These are phyloP conservation scores for Lathyrus tuberosus DNA, from an alignment of 306 rosid species.

Conservation along the genomic window DNA sequence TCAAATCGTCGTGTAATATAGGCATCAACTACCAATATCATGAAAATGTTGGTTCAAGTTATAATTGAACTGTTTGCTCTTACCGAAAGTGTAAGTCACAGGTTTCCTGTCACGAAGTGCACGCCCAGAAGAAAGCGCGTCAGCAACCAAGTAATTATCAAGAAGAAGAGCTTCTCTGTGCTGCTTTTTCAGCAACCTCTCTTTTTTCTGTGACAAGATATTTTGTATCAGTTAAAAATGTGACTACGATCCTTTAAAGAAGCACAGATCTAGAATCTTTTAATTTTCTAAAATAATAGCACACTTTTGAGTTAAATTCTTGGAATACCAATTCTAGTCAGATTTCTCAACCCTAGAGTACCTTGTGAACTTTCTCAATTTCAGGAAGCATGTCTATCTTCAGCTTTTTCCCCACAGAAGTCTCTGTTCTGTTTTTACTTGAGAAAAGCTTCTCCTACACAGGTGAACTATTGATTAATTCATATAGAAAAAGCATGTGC, in stretches of 20 bases:
- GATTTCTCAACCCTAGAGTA: slow-evolving; percentile 40
- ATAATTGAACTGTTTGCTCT: slow-evolving; percentile 43
- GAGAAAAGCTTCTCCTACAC: slow-evolving; percentile 91
- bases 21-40: slow-evolving; percentile 31
- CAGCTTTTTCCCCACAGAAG: slow-evolving; percentile 84
- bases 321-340: slow-evolving; percentile 16
- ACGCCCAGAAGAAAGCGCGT: slow-evolving; percentile 93
- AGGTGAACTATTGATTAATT: slow-evolving; percentile 42
- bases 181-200: slow-evolving; percentile 90
- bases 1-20: slow-evolving; percentile 9
- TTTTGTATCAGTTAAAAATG: slow-evolving; percentile 26
- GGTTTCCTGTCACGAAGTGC: slow-evolving; percentile 98
- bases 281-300: not conserved
- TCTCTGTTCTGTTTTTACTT: slow-evolving; percentile 89
- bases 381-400: slow-evolving; percentile 97
- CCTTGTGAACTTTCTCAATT: slow-evolving; percentile 98
- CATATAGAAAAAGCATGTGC: slow-evolving; percentile 23
- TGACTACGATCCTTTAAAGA: slow-evolving; percentile 25
- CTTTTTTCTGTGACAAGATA: slow-evolving; percentile 70
- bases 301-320: slow-evolving; percentile 20
- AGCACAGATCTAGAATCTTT: slow-evolving; percentile 27
- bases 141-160: slow-evolving; percentile 74
- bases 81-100: slow-evolving; percentile 97
- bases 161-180: slow-evolving; percentile 98
- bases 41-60: slow-evolving; percentile 10